Percentiles rank a stretch among this genome's conserved stretches.
Evolutionary conservation across 1,139 yeast genomes (phyloP).

Genomic region (Entelexis paramagnoliae): DNA sequence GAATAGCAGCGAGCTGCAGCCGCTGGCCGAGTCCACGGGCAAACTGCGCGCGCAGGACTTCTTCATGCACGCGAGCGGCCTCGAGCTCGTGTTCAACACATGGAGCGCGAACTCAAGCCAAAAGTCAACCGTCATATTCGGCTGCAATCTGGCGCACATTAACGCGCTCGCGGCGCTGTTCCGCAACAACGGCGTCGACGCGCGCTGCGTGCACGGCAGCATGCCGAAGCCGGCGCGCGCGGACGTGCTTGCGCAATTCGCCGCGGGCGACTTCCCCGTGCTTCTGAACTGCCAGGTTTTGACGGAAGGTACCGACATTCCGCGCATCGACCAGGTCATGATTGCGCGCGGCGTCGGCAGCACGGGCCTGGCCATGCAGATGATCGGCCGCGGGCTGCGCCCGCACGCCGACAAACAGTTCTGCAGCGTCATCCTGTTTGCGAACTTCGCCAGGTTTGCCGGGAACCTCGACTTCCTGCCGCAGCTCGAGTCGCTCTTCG

Average conservation of each 20-base stretch:
- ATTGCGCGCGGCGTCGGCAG: slow-evolving; percentile 78
- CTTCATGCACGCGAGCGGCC: slow-evolving; percentile 34
- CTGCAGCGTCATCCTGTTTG: slow-evolving; percentile 69
- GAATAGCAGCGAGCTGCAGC: not conserved
- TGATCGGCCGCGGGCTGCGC: slow-evolving; percentile 87
- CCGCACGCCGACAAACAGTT: slow-evolving; percentile 47
- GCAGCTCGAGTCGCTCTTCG: slow-evolving; percentile 5
- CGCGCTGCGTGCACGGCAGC: slow-evolving; percentile 63
- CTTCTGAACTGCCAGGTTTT: slow-evolving; percentile 81
- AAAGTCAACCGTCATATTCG: slow-evolving; percentile 64
- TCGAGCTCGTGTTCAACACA: slow-evolving; percentile 45
- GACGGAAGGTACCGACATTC: slow-evolving; percentile 94
- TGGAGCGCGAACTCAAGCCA: slow-evolving; percentile 41
- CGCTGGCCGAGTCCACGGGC: not conserved
- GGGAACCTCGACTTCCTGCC: slow-evolving; percentile 13
- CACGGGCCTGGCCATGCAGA: slow-evolving; percentile 59
- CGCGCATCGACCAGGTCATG: slow-evolving; percentile 72
- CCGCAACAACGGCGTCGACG: slow-evolving; percentile 50
- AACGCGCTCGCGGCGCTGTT: slow-evolving; percentile 45
- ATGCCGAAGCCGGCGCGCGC: slow-evolving; percentile 49
- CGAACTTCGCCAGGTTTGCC: slow-evolving; percentile 13
- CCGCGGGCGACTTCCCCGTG: slow-evolving; percentile 53
- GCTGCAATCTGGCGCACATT: slow-evolving; percentile 66
- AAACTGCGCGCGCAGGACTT: slow-evolving; percentile 11
- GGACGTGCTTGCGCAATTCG: slow-evolving; percentile 48